phyloP scores from a whole-genome alignment of 495 filamentous ascomycete species.

The Cenococcum geophilum region DNA sequence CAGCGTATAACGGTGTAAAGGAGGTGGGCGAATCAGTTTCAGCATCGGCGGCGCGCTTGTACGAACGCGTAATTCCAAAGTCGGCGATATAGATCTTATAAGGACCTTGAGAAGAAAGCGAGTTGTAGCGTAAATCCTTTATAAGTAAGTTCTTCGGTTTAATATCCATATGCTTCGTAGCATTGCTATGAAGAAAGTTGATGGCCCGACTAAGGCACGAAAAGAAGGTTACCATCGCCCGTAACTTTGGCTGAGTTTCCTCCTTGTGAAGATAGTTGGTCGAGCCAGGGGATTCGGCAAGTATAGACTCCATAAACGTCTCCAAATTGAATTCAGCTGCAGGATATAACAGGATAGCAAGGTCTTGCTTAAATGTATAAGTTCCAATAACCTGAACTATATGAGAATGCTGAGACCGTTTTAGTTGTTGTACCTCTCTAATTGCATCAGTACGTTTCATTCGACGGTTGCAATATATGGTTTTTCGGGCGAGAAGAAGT shows the following conservation, averaged over 20 bases:
- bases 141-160: conserved; percentile 30
- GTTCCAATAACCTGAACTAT: conserved; percentile 26
- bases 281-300: background rate
- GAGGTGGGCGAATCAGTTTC: conserved; percentile 2
- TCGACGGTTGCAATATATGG: conserved; percentile 16
- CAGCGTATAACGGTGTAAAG: conserved; percentile 19
- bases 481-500: conserved; percentile 26
- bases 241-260: background rate
- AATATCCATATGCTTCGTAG: conserved; percentile 30
- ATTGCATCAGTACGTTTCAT: conserved; percentile 20
- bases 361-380: conserved; percentile 11
- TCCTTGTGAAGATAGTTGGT: background rate
- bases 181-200: conserved; percentile 10
- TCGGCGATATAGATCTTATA: too few species aligned
- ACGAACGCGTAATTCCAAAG: too few species aligned
- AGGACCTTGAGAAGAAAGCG: background rate
- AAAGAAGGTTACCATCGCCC: conserved; percentile 11
- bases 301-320: conserved; percentile 7
- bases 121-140: background rate
- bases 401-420: conserved; percentile 20
- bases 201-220: conserved; percentile 17
- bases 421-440: conserved; percentile 22
- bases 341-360: conserved; percentile 29
- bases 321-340: conserved; percentile 21
- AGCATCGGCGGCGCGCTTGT: background rate